phyloP scores from a whole-genome alignment of 2,329 filamentous ascomycete species.

The Monosporascus sp. region DNA sequence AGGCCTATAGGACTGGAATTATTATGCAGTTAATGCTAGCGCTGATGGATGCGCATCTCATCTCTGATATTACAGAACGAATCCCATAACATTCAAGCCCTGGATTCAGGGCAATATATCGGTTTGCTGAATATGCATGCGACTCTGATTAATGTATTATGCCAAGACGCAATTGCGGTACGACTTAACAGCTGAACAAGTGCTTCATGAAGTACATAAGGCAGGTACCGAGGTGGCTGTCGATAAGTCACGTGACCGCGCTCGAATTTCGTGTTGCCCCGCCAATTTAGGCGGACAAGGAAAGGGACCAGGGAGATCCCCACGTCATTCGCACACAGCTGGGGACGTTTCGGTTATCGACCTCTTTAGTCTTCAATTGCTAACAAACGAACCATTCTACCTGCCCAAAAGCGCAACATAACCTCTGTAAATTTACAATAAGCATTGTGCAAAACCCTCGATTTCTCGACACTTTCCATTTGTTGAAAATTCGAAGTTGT shows the following conservation, averaged over 20 bases:
- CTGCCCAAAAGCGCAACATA: background rate
- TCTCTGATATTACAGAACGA: no score
- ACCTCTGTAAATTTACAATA: background rate
- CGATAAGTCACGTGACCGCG: constrained; percentile 42
- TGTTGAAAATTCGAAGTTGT: background rate
- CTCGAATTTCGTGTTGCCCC: constrained; percentile 49
- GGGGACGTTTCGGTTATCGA: background rate
- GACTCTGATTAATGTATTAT: no score
- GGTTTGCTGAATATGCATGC: no score
- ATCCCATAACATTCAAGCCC: no score
- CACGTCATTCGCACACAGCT: constrained; percentile 20
- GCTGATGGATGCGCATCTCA: no score
- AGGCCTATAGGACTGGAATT: no score
- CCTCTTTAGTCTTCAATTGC: background rate
- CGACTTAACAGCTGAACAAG: no score
- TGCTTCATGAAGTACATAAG: no score
- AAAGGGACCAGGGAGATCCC: constrained; percentile 8
- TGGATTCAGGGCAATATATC: no score
- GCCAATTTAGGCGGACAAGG: constrained; percentile 34
- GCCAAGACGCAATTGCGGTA: no score
- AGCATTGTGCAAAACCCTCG: background rate
- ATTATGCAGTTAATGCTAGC: no score
- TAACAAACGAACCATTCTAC: background rate
- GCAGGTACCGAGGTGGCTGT: no score
- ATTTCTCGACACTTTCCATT: background rate